A percentile compares a stretch with the other conserved stretches of the same genome.
These are phyloP conservation scores for Colletotrichum spinosum DNA, from an alignment of 2,329 filamentous ascomycete genomes.

Conservation along the genomic window DNA sequence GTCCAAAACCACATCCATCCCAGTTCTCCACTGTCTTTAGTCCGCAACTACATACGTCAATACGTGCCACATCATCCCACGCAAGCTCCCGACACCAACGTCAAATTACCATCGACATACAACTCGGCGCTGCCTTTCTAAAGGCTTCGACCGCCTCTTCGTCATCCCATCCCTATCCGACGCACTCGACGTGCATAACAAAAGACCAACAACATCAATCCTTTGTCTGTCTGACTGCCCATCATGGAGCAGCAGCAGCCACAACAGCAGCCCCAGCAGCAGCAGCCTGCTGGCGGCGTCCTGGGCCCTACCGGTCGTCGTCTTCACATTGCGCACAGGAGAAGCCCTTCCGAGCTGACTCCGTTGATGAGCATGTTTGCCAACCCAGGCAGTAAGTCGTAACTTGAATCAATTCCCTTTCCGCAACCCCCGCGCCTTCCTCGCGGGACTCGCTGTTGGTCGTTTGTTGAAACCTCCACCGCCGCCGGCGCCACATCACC, in stretches of 20 bases:
- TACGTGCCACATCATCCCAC: slow-evolving; percentile 38
- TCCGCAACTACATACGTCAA: slow-evolving; percentile 37
- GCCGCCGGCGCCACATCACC: background rate
- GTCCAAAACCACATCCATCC: slow-evolving; percentile 36
- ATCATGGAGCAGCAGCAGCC: slow-evolving; percentile 66
- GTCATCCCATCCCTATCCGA: slow-evolving; percentile 19
- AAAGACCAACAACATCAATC: slow-evolving; percentile 24
- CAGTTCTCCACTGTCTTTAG: slow-evolving; percentile 39
- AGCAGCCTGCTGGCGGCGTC: slow-evolving; percentile 66
- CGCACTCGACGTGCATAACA: slow-evolving; percentile 59
- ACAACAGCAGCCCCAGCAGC: slow-evolving; percentile 53
- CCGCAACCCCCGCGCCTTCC: slow-evolving; percentile 10
- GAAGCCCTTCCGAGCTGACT: slow-evolving; percentile 96
- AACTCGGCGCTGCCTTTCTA: slow-evolving; percentile 25
- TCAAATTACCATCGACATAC: slow-evolving; percentile 34
- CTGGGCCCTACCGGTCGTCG: slow-evolving; percentile 85
- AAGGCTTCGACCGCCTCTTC: background rate
- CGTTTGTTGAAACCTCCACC: background rate
- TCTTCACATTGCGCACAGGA: slow-evolving; percentile 95
- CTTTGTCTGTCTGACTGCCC: slow-evolving; percentile 51
- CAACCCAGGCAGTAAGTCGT: slow-evolving; percentile 71
- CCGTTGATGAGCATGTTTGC: slow-evolving; percentile 94
- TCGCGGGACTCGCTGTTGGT: slow-evolving; percentile 9
- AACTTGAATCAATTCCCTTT: background rate
- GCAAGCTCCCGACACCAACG: slow-evolving; percentile 31